phyloP scores from a whole-genome alignment of 768 basidiomycete genomes.

The Amanita rubescens region DNA sequence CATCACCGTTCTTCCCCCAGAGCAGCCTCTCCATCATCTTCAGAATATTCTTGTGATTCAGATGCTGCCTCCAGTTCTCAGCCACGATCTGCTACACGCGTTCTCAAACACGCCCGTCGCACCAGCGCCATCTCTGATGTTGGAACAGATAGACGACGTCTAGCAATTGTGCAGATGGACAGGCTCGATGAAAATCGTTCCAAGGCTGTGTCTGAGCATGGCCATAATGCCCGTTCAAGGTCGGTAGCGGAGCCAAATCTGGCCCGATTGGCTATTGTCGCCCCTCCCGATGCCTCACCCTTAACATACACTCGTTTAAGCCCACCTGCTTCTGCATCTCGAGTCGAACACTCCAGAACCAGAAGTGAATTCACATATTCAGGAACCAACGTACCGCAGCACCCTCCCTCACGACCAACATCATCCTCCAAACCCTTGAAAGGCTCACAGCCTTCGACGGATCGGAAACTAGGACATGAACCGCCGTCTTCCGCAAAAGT shows the following conservation, averaged over 20 bases:
- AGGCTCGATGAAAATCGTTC: conserved; percentile 23
- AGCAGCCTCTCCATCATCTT: conserved; percentile 33
- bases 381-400: not conserved
- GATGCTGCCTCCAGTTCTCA: conserved; percentile 11
- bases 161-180: conserved; percentile 63
- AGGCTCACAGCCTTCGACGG: not conserved
- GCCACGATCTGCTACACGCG: conserved; percentile 20
- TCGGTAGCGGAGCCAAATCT: conserved; percentile 33
- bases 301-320: conserved; percentile 44
- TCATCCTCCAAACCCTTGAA: not conserved
- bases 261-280: conserved; percentile 56
- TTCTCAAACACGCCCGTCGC: conserved; percentile 29
- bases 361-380: not conserved
- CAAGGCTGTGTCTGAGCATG: conserved; percentile 13
- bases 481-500: not conserved
- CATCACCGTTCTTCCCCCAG: conserved; percentile 9
- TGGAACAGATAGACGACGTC: conserved; percentile 54
- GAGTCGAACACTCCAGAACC: conserved; percentile 12
- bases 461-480: not conserved
- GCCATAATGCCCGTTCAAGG: conserved; percentile 25
- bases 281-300: conserved; percentile 62
- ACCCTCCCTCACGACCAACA: not conserved
- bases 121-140: conserved; percentile 51
- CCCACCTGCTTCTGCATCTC: conserved; percentile 44
- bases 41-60: conserved; percentile 46